Evolutionary conservation across 768 basidiomycete genomes (phyloP), one percentile per base, ranked within the genome.

Genomic region (Multifurca ochricompacta): DNA sequence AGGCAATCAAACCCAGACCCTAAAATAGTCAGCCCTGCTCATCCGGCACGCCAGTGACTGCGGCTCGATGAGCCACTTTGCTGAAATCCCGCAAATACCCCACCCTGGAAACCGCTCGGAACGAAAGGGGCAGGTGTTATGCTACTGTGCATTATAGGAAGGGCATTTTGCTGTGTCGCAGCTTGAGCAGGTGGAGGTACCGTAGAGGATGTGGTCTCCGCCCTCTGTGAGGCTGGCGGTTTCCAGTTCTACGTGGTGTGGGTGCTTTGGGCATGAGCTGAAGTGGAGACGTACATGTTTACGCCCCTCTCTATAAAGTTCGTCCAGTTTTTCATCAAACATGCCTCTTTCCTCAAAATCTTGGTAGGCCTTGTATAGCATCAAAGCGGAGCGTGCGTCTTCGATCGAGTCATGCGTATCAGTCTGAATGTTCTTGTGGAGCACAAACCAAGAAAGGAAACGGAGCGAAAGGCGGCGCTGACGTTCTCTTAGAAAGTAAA

Each of bases 361-460:
- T 18, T 82, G 78, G 67, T 86, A 91, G 3, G 85, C 82, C 66
- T 91, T 85, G 70, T 88, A 96, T 30, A 97, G 73, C 60, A 83
- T 77, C 28, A 96, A 71, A 1, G 95, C 93, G 6, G 87, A 90
- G 6, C 81, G 78, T 0, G 93, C 91, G 64, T 98, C 95, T 68
- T 99, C 96, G 61, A 99, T 95, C n/a, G 94, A 97, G 68, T 98
- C 96, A 67, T 99, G 95, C 11, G 83, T 90, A 19, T 92, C 91
- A 3, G 80, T 87, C 68, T 98, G 95, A 53, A 99, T 98, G 62
- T 88, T 83, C 65, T 92, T 83, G 42, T 86, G 78, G 9, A 98
- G 74, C n/a, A 98, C 77, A 67, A 85, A 92, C 91, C 93, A 99
- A 0, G 93, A 82, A 23, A 98, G 76, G 71, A 97, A 99, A 7